These are phyloP conservation scores for Taphrina communis DNA, from an alignment of 1,139 yeast genomes.

Conservation along the genomic window DNA sequence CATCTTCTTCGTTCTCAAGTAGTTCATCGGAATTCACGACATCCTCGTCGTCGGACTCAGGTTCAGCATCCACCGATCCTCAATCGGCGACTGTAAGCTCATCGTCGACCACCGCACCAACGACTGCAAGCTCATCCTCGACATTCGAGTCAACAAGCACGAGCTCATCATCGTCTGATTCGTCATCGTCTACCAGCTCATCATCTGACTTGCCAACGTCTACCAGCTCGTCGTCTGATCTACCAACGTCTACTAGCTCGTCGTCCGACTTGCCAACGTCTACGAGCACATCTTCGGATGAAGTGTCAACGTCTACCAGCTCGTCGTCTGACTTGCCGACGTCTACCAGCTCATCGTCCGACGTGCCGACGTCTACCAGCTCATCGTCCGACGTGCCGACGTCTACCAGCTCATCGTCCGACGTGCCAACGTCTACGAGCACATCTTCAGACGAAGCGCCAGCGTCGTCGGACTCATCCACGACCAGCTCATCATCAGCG, in stretches of 20 bases:
- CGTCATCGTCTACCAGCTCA: neutral
- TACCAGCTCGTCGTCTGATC: neutral
- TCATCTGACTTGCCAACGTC: neutral
- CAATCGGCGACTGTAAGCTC: neutral
- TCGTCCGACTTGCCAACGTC: neutral
- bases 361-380: neutral
- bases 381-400: no score
- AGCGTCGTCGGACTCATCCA: no score
- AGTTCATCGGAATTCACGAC: no score
- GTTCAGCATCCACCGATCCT: neutral
- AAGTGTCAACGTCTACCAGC: neutral
- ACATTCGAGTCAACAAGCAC: neutral
- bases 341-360: neutral
- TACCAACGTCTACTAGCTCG: neutral
- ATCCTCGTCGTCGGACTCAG: neutral
- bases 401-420: no score
- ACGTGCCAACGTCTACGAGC: no score
- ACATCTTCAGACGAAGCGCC: no score
- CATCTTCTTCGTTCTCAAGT: no score
- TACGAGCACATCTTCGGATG: neutral
- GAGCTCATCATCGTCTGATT: neutral
- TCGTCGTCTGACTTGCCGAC: neutral
- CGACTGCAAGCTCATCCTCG: no score
- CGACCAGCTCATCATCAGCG: no score
- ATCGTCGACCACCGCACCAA: neutral